These are phyloP conservation scores for Stemphylium vesicarium DNA, from an alignment of 2,329 filamentous ascomycete genomes.

Conservation along the genomic window DNA sequence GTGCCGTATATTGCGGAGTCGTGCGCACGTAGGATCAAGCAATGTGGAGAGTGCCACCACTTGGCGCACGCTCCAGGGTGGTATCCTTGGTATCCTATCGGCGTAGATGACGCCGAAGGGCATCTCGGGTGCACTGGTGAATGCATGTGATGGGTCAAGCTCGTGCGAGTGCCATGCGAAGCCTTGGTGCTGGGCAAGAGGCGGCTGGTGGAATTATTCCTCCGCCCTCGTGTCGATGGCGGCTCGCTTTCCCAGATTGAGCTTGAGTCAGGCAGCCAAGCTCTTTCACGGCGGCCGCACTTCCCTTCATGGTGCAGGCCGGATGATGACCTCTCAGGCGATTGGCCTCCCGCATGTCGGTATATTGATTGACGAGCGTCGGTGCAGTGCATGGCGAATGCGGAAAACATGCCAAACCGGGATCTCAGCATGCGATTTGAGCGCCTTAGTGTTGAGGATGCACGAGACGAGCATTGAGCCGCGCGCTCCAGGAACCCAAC, in stretches of 20 bases:
- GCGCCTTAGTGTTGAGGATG: slow-evolving; percentile 12
- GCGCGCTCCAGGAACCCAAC: slow-evolving; percentile 18
- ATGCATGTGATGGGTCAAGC: slow-evolving; percentile 27
- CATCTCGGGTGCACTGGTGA: slow-evolving; percentile 14
- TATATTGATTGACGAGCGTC: slow-evolving; percentile 22
- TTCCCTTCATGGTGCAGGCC: slow-evolving; percentile 12
- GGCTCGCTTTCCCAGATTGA: slow-evolving; percentile 9
- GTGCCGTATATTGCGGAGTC: slow-evolving; percentile 22
- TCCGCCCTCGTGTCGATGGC: slow-evolving; percentile 22
- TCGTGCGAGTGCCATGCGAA: slow-evolving; percentile 28
- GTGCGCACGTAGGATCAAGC: slow-evolving; percentile 22
- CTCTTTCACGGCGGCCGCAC: slow-evolving; percentile 10
- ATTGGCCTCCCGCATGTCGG: slow-evolving; percentile 18
- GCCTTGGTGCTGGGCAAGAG: slow-evolving; percentile 11
- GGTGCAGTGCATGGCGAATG: slow-evolving; percentile 27
- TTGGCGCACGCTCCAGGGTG: slow-evolving; percentile 27
- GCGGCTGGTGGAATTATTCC: slow-evolving; percentile 35
- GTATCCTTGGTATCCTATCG: slow-evolving; percentile 22
- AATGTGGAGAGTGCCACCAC: slow-evolving; percentile 29
- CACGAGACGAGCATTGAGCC: slow-evolving; percentile 13
- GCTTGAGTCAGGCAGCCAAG: slow-evolving; percentile 10
- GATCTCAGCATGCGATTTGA: slow-evolving; percentile 6
- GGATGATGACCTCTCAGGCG: slow-evolving; percentile 6
- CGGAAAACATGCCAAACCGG: slow-evolving; percentile 12
- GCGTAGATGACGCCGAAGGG: slow-evolving; percentile 28